Evolutionary conservation across 2,329 filamentous ascomycete species (phyloP).

Genomic region (Pseudocercospora eumusae): DNA sequence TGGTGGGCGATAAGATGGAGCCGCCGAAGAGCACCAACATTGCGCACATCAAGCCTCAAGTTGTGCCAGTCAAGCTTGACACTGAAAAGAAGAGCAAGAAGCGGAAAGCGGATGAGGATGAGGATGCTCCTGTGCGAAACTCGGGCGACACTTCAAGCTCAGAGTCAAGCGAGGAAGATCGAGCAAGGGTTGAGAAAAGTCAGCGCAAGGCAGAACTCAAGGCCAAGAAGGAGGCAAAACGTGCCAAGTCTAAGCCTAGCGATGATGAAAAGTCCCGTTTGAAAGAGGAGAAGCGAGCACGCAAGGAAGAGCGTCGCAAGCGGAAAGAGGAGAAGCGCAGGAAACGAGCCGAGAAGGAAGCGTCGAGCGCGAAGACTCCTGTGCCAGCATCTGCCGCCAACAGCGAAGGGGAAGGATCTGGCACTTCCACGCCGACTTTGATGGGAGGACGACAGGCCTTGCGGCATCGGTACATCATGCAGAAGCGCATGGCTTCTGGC

Average conservation of each 20-base stretch:
- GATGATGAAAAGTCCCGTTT: constrained; percentile 39
- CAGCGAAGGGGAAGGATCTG: constrained; percentile 27
- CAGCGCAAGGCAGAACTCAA: constrained; percentile 33
- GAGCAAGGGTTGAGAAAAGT: constrained; percentile 48
- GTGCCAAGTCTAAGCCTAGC: constrained; percentile 29
- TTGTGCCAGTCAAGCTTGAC: constrained; percentile 46
- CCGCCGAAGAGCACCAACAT: constrained; percentile 26
- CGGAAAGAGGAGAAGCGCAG: constrained; percentile 55
- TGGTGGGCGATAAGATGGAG: constrained; percentile 61
- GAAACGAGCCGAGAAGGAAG: constrained; percentile 49
- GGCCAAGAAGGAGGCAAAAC: constrained; percentile 21
- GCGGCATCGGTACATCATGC: constrained; percentile 78
- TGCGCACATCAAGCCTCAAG: constrained; percentile 46
- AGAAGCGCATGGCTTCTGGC: constrained; percentile 81
- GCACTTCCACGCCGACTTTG: constrained; percentile 37
- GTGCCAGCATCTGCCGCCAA: constrained; percentile 16
- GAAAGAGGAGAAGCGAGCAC: constrained; percentile 50
- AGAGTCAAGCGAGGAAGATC: constrained; percentile 29
- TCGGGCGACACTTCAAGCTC: constrained; percentile 11
- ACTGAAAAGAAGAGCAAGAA: constrained; percentile 47
- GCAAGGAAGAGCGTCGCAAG: constrained; percentile 48
- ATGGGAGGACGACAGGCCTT: constrained; percentile 64
- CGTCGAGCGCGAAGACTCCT: constrained; percentile 45
- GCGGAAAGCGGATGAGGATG: constrained; percentile 28
- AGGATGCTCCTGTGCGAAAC: constrained; percentile 10